Percentiles rank a stretch among this genome's conserved stretches.
These are phyloP conservation scores for Neurospora sublineolata DNA, from an alignment of 495 filamentous ascomycete species.

Conservation along the genomic window DNA sequence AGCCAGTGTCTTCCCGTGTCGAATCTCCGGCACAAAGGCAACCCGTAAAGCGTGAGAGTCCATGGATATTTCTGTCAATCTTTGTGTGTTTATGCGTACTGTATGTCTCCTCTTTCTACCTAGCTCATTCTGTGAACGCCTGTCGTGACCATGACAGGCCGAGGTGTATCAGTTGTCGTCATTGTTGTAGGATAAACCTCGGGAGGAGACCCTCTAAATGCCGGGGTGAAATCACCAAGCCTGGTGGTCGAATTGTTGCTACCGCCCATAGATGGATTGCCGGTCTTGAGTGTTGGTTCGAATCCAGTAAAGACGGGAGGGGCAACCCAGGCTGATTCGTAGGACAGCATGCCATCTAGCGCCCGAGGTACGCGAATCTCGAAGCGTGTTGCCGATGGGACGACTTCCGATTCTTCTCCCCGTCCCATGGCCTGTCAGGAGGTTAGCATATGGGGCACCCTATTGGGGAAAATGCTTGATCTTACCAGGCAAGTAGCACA, in stretches of 20 bases:
- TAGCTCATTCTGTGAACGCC: slow-evolving; percentile 1
- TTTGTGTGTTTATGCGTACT: background rate
- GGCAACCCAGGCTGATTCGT: background rate
- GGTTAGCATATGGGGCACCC: background rate
- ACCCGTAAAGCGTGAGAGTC: background rate
- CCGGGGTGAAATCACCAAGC: background rate
- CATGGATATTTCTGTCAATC: background rate
- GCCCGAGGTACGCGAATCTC: slow-evolving; percentile 31
- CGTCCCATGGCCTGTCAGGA: slow-evolving; percentile 34
- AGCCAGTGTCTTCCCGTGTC: background rate
- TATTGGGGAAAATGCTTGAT: slow-evolving; percentile 1
- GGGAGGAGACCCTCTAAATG: background rate
- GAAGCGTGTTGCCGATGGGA: slow-evolving; percentile 5
- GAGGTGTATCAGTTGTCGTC: slow-evolving; percentile 28
- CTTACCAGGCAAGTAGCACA: slow-evolving; percentile 48
- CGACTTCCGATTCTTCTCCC: slow-evolving; percentile 24
- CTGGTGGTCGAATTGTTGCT: slow-evolving; percentile 1
- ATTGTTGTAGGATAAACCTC: slow-evolving; percentile 14
- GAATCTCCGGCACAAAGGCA: background rate
- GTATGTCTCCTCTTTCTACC: background rate
- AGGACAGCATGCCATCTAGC: slow-evolving; percentile 27
- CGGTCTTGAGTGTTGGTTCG: background rate
- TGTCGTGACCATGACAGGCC: slow-evolving; percentile 11
- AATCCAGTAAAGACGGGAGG: background rate
- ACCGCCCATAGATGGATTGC: background rate